Evolutionary conservation across 768 basidiomycete genomes (phyloP).

Genomic region (Pleurotus sapidus): DNA sequence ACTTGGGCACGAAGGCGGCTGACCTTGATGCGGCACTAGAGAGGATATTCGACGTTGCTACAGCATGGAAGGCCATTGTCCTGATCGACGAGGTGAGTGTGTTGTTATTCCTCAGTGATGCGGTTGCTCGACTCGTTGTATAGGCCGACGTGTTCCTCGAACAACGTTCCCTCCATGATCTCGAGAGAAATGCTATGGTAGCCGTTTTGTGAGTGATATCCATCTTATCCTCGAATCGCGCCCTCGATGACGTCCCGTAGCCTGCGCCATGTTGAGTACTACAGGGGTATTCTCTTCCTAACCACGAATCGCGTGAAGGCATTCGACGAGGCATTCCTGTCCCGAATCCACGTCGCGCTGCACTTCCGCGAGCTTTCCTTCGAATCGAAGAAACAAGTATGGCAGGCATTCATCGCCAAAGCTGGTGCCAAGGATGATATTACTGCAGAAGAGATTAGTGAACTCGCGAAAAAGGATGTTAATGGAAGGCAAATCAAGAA

Average conservation of each 20-base stretch:
- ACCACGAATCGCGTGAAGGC: slow-evolving; percentile 56
- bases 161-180: slow-evolving; percentile 59
- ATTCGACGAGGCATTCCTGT: slow-evolving; percentile 69
- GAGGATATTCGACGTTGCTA: slow-evolving; percentile 48
- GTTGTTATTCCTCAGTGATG: not conserved
- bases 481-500: slow-evolving; percentile 75
- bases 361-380: slow-evolving; percentile 58
- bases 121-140: slow-evolving; percentile 6
- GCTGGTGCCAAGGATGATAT: slow-evolving; percentile 30
- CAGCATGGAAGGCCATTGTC: slow-evolving; percentile 59
- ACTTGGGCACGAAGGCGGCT: slow-evolving; percentile 46
- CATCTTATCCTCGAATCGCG: slow-evolving; percentile 21
- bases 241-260: slow-evolving; percentile 25
- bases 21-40: slow-evolving; percentile 42
- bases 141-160: slow-evolving; percentile 72
- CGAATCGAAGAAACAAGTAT: slow-evolving; percentile 55
- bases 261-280: slow-evolving; percentile 56
- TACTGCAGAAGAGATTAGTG: slow-evolving; percentile 37
- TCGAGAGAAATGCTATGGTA: slow-evolving; percentile 70
- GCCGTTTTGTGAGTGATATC: slow-evolving; percentile 43
- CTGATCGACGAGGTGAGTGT: slow-evolving; percentile 47
- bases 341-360: slow-evolving; percentile 63
- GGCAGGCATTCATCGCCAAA: slow-evolving; percentile 58
- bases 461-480: slow-evolving; percentile 47
- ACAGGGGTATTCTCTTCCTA: slow-evolving; percentile 54